Percentiles rank a stretch among this genome's conserved stretches.
These are phyloP conservation scores for Pulveroboletus sp. DNA, from an alignment of 768 basidiomycete genomes.

Conservation along the genomic window DNA sequence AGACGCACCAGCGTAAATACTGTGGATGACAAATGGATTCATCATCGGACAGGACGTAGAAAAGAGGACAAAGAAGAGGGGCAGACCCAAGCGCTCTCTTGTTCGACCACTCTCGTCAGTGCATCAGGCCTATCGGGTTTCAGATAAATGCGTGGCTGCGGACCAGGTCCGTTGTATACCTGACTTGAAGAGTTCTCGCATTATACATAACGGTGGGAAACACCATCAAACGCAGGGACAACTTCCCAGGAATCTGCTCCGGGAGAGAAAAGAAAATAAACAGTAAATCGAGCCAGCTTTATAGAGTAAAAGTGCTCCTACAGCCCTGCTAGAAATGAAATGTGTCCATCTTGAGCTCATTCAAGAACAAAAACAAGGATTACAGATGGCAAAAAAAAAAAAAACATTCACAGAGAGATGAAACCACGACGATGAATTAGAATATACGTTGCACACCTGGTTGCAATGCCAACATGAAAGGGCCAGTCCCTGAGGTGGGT, in stretches of 20 bases:
- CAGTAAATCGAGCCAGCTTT: neutral
- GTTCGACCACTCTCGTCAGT: neutral
- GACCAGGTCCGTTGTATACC: neutral
- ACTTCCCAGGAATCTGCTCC: neutral
- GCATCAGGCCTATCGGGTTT: neutral
- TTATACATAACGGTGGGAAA: conserved; percentile 11
- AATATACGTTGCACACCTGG: neutral
- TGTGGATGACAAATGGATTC: neutral
- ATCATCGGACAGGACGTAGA: neutral
- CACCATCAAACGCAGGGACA: neutral
- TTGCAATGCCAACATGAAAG: neutral
- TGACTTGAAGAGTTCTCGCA: neutral
- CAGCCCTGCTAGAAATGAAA: neutral
- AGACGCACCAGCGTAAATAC: conserved; percentile 9
- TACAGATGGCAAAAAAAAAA: neutral
- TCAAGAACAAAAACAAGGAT: neutral
- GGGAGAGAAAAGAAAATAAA: neutral
- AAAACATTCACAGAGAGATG: neutral
- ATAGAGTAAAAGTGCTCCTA: neutral
- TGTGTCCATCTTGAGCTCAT: neutral
- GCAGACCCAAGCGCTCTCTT: neutral
- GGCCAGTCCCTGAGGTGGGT: neutral
- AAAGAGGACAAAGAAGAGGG: neutral
- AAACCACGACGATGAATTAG: neutral
- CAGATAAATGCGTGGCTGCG: neutral